Base-by-base conservation (phyloP, 2,329 filamentous ascomycete species). In the Sporothrix pseudoabietina region DNA sequence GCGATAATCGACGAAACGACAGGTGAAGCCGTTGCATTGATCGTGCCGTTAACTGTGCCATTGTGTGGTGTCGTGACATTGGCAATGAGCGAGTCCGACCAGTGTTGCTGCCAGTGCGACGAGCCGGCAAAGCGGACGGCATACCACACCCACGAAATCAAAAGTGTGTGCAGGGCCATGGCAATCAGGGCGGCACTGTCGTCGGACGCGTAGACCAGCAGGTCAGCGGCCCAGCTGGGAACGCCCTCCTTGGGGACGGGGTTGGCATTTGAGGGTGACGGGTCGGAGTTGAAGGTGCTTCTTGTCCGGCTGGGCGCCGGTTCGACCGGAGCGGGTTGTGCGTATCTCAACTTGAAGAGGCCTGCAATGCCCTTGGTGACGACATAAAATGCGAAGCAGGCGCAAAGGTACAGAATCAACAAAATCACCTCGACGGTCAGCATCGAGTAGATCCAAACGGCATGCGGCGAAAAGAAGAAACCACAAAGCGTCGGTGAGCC, bases 61-160 rank as follows among this genome's bases (percentile, higher is more conserved):
- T 72, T 35, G 61, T 55, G 44, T 9, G 47, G 3, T n/a, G 19
- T 49, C 16, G 72, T 65, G 8, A n/a, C 35, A 10, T 70, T 68
- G 35, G 19, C 39, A 10, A 71, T 41, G 1, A 75, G 65, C 19
- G 72, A 54, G 10, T 75, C 69, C 4, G n/a, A n/a, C 74, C 74
- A 75, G 39, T 59, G 12, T 49, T 73, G 72, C 35, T 4, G 4
- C 74, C 74, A 75, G 71, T 72, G 72, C 0, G 22, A 41, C 4
- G 72, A 57, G 4, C 16, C 55, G 39, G 35, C 63, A 41, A 75
- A 75, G 12, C 74, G 72, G 55, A 72, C 0, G 4, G 5, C 3
- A 26, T 75, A 75, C 74, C 74, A 75, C 7, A 41, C 1, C 2
- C 70, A 4, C 9, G 69, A 32, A 14, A 73, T 5, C n/a, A 68